Conservation (phyloP, 2,329 filamentous ascomycete species). For the Ceratocystis diversiconidia region DNA sequence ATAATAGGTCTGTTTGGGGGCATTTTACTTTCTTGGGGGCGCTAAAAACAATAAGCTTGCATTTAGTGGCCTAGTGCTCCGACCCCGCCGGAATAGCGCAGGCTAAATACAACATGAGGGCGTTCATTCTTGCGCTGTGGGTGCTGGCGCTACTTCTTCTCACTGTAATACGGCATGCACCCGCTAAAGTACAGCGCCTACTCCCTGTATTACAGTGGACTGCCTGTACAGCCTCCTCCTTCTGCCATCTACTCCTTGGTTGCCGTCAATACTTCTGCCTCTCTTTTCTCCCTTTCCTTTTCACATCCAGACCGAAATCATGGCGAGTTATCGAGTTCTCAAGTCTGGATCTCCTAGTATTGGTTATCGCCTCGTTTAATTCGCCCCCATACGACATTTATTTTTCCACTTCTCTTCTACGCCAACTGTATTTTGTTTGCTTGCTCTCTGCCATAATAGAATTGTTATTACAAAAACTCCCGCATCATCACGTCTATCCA, state of each 20-base stretch:
- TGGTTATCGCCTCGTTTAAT: not conserved
- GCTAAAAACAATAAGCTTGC: no score
- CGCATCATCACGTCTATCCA: not conserved
- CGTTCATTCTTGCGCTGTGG: no score
- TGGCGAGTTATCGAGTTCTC: not conserved
- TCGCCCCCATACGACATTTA: not conserved
- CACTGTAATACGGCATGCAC: not conserved
- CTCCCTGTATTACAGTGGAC: not conserved
- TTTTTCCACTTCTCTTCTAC: not conserved
- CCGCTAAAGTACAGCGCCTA: not conserved
- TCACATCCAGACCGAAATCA: not conserved
- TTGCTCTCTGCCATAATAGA: not conserved
- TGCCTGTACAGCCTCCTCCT: not conserved
- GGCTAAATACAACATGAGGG: no score
- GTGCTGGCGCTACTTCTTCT: not conserved
- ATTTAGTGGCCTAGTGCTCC: not conserved
- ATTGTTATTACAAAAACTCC: not conserved
- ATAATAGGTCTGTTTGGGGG: no score
- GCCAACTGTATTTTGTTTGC: not conserved
- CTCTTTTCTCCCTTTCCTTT: not conserved
- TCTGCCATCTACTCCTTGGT: not conserved
- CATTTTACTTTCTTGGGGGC: no score
- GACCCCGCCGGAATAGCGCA: no score
- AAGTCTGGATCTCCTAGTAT: not conserved
- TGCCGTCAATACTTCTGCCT: not conserved